Evolutionary conservation across 1,284 basidiomycete genomes (phyloP), one percentile per base, ranked within the genome.

Genomic region (Ceraceosorus guamensis): DNA sequence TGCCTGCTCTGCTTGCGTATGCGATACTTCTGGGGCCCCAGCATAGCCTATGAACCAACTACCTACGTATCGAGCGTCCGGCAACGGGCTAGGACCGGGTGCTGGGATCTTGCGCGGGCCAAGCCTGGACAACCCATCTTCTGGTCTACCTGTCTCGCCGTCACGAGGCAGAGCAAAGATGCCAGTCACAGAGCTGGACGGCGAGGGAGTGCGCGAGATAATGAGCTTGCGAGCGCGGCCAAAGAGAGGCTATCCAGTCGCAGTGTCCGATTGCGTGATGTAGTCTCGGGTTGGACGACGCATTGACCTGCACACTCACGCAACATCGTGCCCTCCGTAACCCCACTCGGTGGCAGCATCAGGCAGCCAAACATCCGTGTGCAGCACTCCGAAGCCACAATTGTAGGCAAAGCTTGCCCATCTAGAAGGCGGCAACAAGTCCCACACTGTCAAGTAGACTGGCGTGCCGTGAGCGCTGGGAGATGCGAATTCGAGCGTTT

Each of bases 401-500:
- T 46, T 48, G 44, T 30, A 46, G 13, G 45, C 41, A 10, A 50
- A n/a, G 14, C 44, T 50, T 14, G 52, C 33, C 52, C 52, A 51
- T 6, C 24, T 46, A 4, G 52, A 51, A 0, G 57, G 50, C 44
- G 59, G 59, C 10, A 52, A 24, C 5, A 61, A 49, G 43, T 58
- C 46, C 56, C 59, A 61, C 11, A 61, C 55, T n/a, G 59, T 61
- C 32, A 61, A 31, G 48, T 48, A 61, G 43, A 57, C 49, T 6
- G 59, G 59, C 4, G 53, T 57, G 24, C 59, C 59, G 18, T 57
- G 55, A 3, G 41, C 48, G 24, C 31, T 48, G 49, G 45, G 6
- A 24, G n/a, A 8, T 46, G 37, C 37, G 37, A 41, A 41, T n/a
- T 41, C 8, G 8, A n/a, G 37, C 37, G 37, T n/a, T n/a, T n/a